Evolutionary conservation across 164 flowering plant species (phyloP).

Genomic region (Amborella trichopoda): DNA sequence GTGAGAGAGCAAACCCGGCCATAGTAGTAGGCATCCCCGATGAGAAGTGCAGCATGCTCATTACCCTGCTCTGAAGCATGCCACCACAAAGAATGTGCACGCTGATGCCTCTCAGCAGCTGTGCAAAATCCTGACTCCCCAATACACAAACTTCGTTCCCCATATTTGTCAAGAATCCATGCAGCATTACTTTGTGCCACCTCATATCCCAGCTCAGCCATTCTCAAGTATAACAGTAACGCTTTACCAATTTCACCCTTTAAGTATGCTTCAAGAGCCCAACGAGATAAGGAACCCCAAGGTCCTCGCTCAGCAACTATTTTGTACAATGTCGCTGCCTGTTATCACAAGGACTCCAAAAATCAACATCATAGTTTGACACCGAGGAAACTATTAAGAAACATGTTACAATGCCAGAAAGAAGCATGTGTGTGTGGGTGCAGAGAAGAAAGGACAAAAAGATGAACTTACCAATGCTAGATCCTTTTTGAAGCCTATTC

Average conservation of each 20-base stretch:
- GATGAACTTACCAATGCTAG: conserved; percentile 48
- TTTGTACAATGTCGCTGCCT: conserved; percentile 89
- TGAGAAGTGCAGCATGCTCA: conserved; percentile 95
- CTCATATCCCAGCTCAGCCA: conserved; percentile 98
- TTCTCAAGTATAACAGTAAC: conserved; percentile 81
- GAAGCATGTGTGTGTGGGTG: not conserved
- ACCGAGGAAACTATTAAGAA: not conserved
- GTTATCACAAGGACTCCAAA: conserved; percentile 7
- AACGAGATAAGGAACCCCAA: conserved; percentile 92
- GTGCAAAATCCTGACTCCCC: conserved; percentile 91
- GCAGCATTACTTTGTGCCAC: conserved; percentile 98
- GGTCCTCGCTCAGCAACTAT: conserved; percentile 99
- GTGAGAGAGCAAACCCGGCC: conserved; percentile 66
- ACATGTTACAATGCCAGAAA: not conserved
- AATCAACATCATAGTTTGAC: not conserved
- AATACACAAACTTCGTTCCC: conserved; percentile 83
- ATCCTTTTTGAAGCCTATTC: conserved; percentile 80
- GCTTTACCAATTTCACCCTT: conserved; percentile 94
- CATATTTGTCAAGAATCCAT: conserved; percentile 97
- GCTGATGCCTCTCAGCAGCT: conserved; percentile 77
- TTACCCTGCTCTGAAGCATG: conserved; percentile 99
- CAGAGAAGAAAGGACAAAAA: not conserved
- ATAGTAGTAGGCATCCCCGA: conserved; percentile 98
- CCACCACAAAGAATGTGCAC: conserved; percentile 96
- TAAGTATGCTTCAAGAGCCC: conserved; percentile 91